These are phyloP conservation scores for Linum tenue DNA, from an alignment of 345 rosid species.

Conservation along the genomic window DNA sequence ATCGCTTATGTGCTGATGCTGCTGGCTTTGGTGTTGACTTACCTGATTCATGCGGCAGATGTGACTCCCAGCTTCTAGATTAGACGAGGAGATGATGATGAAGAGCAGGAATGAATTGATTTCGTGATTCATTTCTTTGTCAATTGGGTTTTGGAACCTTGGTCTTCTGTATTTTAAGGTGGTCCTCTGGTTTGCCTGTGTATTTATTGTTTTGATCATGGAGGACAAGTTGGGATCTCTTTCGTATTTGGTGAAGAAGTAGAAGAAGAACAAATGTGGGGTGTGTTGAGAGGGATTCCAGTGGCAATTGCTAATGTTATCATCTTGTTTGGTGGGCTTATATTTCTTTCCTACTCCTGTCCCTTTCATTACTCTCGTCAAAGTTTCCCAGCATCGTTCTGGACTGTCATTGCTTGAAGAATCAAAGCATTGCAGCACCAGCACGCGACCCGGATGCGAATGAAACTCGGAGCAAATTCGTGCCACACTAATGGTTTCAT, in stretches of 20 bases:
- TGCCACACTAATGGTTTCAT: too few species aligned
- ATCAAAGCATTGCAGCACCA: too few species aligned
- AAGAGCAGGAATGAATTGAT: neutral
- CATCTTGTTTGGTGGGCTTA: neutral
- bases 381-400: too few species aligned
- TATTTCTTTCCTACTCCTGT: neutral
- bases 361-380: neutral
- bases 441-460: too few species aligned
- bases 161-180: neutral
- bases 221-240: neutral
- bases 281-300: neutral
- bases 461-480: too few species aligned
- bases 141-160: neutral
- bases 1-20: slow-evolving; percentile 75
- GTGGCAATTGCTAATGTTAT: neutral
- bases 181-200: neutral
- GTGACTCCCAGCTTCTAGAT: slow-evolving; percentile 16
- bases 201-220: neutral
- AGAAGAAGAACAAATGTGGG: neutral
- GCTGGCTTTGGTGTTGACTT: slow-evolving; percentile 84
- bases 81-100: neutral
- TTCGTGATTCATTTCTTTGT: neutral
- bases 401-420: too few species aligned
- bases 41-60: slow-evolving; percentile 57
- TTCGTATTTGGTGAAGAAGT: neutral